Evolutionary conservation across 1,284 basidiomycete species (phyloP).

Genomic region (Microbotryomycetes sp.): DNA sequence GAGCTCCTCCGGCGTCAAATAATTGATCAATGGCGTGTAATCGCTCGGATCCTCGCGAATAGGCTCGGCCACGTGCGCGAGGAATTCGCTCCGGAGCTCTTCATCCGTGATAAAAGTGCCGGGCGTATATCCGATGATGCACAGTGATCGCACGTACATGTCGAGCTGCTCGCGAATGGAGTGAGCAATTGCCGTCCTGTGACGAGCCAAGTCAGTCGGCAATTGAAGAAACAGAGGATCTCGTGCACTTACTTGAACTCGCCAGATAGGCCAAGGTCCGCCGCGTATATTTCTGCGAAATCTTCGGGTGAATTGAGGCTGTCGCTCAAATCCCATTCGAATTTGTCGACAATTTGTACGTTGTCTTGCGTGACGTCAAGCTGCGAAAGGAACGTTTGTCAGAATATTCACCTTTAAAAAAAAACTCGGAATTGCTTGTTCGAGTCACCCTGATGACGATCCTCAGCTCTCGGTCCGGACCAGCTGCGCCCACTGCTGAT

Average conservation of each 20-base stretch:
- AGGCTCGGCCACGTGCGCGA: conserved; percentile 65
- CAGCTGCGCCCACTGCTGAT: too few relatives aligned
- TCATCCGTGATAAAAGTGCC: conserved; percentile 77
- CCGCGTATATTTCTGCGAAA: conserved; percentile 80
- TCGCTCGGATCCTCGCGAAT: conserved; percentile 45
- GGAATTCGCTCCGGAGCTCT: conserved; percentile 80
- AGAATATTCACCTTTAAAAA: neutral
- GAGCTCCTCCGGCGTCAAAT: conserved; percentile 80
- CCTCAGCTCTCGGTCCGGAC: neutral
- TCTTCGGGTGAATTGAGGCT: conserved; percentile 74
- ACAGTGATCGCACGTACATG: conserved; percentile 83
- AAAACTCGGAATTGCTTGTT: neutral
- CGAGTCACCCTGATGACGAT: neutral
- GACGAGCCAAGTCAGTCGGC: neutral
- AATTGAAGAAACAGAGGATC: neutral
- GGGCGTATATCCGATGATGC: conserved; percentile 81
- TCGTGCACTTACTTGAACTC: conserved; percentile 70
- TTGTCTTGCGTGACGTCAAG: conserved; percentile 92
- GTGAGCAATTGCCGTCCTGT: conserved; percentile 86
- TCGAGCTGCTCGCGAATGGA: conserved; percentile 93
- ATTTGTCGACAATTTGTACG: conserved; percentile 90
- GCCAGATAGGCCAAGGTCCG: conserved; percentile 80
- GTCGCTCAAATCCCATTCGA: conserved; percentile 94
- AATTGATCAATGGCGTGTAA: conserved; percentile 82
- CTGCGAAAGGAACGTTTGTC: conserved; percentile 44